Base-by-base conservation (phyloP, 768 basidiomycete species). In the Coprinellus aureogranulatus region DNA sequence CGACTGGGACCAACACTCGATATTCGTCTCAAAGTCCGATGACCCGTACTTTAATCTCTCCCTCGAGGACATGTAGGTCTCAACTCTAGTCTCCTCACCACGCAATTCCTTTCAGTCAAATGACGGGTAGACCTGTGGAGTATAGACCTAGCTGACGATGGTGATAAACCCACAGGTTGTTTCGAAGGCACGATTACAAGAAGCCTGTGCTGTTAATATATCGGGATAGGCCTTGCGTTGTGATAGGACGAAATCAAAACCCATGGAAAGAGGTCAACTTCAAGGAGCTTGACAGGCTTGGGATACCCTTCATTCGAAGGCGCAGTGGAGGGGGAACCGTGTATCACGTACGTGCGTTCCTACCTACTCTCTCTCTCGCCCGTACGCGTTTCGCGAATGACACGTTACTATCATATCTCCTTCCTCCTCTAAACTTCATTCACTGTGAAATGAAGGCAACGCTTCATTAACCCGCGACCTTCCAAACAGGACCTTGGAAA, bases 201-300 rank as follows among this genome's bases (percentile, higher is more conserved):
- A 73, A 80, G 37, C 92, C 94, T 1, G 77, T 95, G 41, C 79
- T 99, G 20, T 80, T 97, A 46, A 72, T 99, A 54, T 99, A 98
- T 70, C 85, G 92, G 28, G 90, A 98, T 67, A 69, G 74, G 0
- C 92, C 94, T 2, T 94, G 94, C 65, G 92, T 98, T 18, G 81
- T 99, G 54, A 92, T 98, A 54, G 96, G 96, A 0, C 78, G 96
- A 53, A 95, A 98, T 69, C 97, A 99, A 76, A 98, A 97, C 63
- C 96, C 95, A 16, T 98, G 96, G 96, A 97, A 93, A 68, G 96
- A 99, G 67, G 86, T 94, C 62, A 95, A 96, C 64, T 80, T 95
- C 49, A 59, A 67, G 5, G 78, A 82, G 1, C 76, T 94, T 5
- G 70, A 73, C 11, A 70, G 76, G 59, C 67, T 70, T 1, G 77